A percentile compares a stretch with the other conserved stretches of the same genome.
phyloP scores from a whole-genome alignment of 176 grass and related monocot species.

The Musa schizocarpa region DNA sequence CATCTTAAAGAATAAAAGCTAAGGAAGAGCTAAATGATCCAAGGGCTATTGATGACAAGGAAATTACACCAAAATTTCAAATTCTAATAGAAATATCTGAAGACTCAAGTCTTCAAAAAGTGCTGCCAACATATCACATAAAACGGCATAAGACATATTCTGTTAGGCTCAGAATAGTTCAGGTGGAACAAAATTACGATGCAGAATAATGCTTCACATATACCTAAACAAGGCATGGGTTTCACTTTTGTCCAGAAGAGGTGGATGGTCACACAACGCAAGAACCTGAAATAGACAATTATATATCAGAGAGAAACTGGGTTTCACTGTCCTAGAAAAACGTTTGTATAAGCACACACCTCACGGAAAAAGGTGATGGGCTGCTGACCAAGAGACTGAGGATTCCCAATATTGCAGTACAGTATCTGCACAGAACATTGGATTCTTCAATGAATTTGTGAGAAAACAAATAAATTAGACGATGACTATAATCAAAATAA shows the following conservation, averaged over 20 bases:
- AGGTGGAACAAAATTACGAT: not conserved
- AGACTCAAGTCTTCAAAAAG: not conserved
- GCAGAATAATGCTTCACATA: constrained; percentile 7
- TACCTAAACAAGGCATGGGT: constrained; percentile 75
- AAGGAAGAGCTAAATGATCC: not conserved
- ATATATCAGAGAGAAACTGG: not conserved
- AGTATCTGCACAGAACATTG: constrained; percentile 42
- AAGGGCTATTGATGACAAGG: not conserved
- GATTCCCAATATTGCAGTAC: constrained; percentile 96
- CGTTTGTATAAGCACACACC: constrained; percentile 26
- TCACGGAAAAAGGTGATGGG: constrained; percentile 93
- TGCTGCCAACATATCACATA: not conserved
- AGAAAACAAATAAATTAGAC: constrained; percentile 19
- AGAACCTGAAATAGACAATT: constrained; percentile 55
- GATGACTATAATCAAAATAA: constrained; percentile 9
- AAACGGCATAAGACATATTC: not conserved
- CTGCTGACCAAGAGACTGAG: constrained; percentile 93
- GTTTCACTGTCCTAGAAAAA: not conserved
- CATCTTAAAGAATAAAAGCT: not conserved
- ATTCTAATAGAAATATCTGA: not conserved
- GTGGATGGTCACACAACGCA: constrained; percentile 79
- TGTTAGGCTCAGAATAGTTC: not conserved
- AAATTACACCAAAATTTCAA: not conserved
- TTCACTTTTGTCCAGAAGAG: constrained; percentile 61
- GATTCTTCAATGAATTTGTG: not conserved